Percentiles rank a stretch among this genome's conserved stretches.
Evolutionary conservation across 495 filamentous ascomycete species (phyloP).

Genomic region (Penicillium cataractarum): DNA sequence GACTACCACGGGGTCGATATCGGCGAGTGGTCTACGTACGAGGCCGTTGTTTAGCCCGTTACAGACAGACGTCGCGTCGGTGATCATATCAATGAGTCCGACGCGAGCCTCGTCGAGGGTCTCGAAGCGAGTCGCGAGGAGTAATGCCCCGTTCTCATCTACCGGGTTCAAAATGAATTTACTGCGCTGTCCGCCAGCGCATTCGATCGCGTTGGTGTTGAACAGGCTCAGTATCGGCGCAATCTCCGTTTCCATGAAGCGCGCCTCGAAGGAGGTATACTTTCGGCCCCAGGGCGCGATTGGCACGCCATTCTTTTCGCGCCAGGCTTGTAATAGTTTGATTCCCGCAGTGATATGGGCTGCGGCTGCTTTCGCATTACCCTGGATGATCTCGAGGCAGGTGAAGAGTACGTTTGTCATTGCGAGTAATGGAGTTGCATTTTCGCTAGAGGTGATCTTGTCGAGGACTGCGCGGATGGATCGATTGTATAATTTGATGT

Average conservation of each 20-base stretch:
- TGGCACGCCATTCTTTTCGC: constrained; percentile 6
- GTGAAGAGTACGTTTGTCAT: constrained; percentile 25
- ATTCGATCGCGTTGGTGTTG: constrained; percentile 20
- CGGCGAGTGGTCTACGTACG: neutral
- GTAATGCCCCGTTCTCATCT: constrained; percentile 6
- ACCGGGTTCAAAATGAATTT: constrained; percentile 18
- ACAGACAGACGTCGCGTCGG: constrained; percentile 10
- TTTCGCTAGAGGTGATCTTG: constrained; percentile 7
- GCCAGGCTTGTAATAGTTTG: constrained; percentile 23
- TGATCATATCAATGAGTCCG: constrained; percentile 24
- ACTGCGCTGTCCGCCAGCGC: neutral
- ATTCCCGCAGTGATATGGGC: constrained; percentile 23
- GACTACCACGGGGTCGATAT: neutral
- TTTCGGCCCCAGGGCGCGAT: constrained; percentile 11
- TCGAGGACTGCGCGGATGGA: constrained; percentile 23
- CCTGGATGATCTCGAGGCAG: constrained; percentile 28
- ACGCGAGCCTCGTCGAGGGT: constrained; percentile 19
- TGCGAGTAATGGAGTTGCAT: constrained; percentile 13
- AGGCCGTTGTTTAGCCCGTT: neutral
- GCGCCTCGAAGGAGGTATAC: constrained; percentile 16
- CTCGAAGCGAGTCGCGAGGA: constrained; percentile 18
- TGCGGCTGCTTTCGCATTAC: constrained; percentile 16
- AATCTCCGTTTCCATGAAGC: constrained; percentile 28
- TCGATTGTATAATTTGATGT: constrained; percentile 20
- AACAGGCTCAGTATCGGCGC: constrained; percentile 23